phyloP scores from a whole-genome alignment of 202 grass and related monocot species.

The Setaria viridis region DNA sequence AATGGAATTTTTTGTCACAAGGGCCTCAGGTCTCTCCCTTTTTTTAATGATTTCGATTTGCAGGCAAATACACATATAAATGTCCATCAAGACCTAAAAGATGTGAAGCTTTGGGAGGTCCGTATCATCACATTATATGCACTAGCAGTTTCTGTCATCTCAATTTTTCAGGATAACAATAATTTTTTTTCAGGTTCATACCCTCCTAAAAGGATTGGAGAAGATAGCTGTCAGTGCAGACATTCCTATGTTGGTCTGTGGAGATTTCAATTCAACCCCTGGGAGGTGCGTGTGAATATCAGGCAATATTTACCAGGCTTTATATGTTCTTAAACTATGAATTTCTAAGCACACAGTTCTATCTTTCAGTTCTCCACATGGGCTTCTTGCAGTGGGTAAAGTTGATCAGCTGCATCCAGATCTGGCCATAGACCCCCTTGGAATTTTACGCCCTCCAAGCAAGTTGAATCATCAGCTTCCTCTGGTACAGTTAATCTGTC shows the following conservation, averaged over 20 bases:
- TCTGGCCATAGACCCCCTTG: conserved; percentile 82
- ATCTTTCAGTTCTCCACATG: conserved; percentile 85
- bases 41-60: conserved; percentile 39
- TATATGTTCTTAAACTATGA: conserved; percentile 6
- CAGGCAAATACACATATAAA: conserved; percentile 99
- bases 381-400: conserved; percentile 90
- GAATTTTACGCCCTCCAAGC: conserved; percentile 79
- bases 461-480: conserved; percentile 97
- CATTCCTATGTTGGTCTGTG: conserved; percentile 99
- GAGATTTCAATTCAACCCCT: conserved; percentile 94
- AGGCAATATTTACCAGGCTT: conserved; percentile 7
- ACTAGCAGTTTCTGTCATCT: conserved; percentile 40
- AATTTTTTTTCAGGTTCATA: conserved; percentile 78
- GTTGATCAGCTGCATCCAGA: conserved; percentile 96
- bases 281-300: conserved; percentile 63
- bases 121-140: conserved; percentile 35
- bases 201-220: conserved; percentile 94
- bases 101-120: conserved; percentile 99
- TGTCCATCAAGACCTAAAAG: conserved; percentile 93
- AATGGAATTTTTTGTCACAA: conserved; percentile 19
- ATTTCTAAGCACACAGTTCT: conserved; percentile 34
- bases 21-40: conserved; percentile 28
- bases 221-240: conserved; percentile 99
- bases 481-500: conserved; percentile 67
- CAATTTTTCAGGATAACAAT: conserved; percentile 32